Conservation (phyloP, 345 rosid species). For the Populus nigra region DNA sequence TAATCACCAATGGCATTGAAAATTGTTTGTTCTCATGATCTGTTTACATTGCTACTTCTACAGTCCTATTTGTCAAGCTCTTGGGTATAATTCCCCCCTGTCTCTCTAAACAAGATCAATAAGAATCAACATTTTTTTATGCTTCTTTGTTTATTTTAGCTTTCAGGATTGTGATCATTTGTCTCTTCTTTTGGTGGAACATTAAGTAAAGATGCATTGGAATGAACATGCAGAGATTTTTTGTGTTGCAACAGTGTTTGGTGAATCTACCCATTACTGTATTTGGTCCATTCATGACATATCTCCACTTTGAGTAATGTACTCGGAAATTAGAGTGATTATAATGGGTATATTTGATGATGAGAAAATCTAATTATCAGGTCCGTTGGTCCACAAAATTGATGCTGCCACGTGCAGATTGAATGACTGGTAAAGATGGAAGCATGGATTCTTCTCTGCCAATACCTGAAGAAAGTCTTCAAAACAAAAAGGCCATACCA, state of each 20-base stretch:
- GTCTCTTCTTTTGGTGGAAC: background rate
- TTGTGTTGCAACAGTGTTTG: background rate
- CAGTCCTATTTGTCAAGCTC: background rate
- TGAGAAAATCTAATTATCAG: background rate
- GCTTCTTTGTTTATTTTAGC: background rate
- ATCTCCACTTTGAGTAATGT: background rate
- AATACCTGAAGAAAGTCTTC: background rate
- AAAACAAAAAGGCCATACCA: background rate
- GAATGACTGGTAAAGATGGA: background rate
- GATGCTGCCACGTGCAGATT: background rate
- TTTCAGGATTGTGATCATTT: too few relatives aligned
- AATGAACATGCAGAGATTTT: background rate
- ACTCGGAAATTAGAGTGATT: background rate
- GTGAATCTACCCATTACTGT: background rate
- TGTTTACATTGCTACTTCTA: background rate
- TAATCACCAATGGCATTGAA: background rate
- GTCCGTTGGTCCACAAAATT: background rate
- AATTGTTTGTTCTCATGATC: background rate
- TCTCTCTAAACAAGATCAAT: conserved; percentile 13
- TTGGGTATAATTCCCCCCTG: background rate
- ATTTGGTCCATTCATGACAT: background rate
- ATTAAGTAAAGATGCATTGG: background rate
- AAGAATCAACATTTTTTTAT: background rate
- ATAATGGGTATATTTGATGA: background rate
- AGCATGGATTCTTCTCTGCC: background rate